These are phyloP conservation scores for Persicaria tinctoria DNA, from an alignment of 148 eudicot species.

Conservation along the genomic window DNA sequence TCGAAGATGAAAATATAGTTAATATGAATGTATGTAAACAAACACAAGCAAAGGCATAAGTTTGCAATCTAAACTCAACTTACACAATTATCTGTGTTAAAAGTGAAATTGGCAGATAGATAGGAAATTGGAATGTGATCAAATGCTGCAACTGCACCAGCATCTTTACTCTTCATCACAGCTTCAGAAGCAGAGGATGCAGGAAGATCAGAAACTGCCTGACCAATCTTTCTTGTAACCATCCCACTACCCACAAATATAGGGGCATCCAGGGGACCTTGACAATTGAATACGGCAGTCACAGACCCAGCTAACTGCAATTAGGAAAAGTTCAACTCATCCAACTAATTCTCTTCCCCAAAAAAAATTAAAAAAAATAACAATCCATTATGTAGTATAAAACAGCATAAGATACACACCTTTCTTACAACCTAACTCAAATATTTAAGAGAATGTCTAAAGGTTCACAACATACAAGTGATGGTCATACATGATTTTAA, in stretches of 20 bases:
- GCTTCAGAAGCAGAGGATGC: constrained; percentile 76
- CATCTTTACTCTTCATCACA: constrained; percentile 79
- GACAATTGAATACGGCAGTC: constrained; percentile 94
- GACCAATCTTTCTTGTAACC: constrained; percentile 75
- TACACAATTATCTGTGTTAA: constrained; percentile 93
- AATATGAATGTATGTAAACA: background rate
- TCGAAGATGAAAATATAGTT: background rate
- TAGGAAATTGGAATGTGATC: constrained; percentile 84
- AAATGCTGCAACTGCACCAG: constrained; percentile 95
- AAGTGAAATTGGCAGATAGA: constrained; percentile 93
- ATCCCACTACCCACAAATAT: constrained; percentile 97
- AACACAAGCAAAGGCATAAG: background rate
- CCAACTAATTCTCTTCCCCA: background rate
- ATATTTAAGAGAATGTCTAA: background rate
- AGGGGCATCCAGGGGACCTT: constrained; percentile 97
- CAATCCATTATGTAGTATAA: background rate
- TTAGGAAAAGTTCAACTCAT: constrained; percentile 16
- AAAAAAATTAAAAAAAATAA: background rate
- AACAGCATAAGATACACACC: background rate
- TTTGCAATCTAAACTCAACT: constrained; percentile 24
- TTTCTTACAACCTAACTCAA: background rate
- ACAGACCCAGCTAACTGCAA: constrained; percentile 87
- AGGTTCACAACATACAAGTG: background rate
- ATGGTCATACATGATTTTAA: background rate
- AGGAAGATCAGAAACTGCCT: constrained; percentile 42